phyloP scores from a whole-genome alignment of 805 yeast genomes.

The Metschnikowia hibisci region DNA sequence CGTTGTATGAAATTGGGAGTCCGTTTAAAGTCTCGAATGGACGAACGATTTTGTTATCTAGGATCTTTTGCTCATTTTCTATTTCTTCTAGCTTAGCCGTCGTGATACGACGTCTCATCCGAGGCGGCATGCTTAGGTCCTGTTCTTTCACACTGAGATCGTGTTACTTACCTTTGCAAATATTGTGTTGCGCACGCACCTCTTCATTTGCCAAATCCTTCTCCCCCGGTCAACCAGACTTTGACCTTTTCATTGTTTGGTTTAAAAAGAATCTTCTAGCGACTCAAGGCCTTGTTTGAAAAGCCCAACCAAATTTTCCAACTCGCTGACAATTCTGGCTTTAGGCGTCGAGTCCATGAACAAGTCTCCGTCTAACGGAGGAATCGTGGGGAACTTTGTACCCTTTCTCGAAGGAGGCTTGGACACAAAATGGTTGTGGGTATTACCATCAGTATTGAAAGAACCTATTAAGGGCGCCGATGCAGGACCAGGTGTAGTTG shows the following conservation, averaged over 20 bases:
- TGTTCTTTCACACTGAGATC: neutral
- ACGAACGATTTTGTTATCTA: slow-evolving; percentile 38
- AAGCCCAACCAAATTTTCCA: slow-evolving; percentile 35
- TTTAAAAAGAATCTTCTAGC: slow-evolving; percentile 23
- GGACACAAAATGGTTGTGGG: neutral
- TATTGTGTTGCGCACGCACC: neutral
- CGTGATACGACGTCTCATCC: slow-evolving; percentile 43
- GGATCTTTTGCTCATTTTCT: slow-evolving; percentile 36
- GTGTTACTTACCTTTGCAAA: neutral
- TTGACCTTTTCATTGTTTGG: neutral
- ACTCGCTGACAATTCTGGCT: slow-evolving; percentile 31
- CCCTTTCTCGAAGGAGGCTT: slow-evolving; percentile 4
- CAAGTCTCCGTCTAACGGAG: slow-evolving; percentile 33
- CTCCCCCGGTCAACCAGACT: too few species aligned
- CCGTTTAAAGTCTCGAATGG: slow-evolving; percentile 67
- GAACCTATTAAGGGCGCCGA: slow-evolving; percentile 13
- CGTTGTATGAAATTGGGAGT: slow-evolving; percentile 61
- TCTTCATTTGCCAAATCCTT: too few species aligned
- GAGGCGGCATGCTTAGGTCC: slow-evolving; percentile 32
- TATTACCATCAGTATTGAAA: neutral
- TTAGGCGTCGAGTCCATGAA: slow-evolving; percentile 37
- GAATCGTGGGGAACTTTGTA: slow-evolving; percentile 34
- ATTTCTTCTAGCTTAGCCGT: slow-evolving; percentile 39
- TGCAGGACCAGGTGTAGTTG: slow-evolving; percentile 10
- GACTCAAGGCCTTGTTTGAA: slow-evolving; percentile 41